Evolutionary conservation across 352 stramenopile genomes (phyloP).

Genomic region (Globisporangium middletonii): DNA sequence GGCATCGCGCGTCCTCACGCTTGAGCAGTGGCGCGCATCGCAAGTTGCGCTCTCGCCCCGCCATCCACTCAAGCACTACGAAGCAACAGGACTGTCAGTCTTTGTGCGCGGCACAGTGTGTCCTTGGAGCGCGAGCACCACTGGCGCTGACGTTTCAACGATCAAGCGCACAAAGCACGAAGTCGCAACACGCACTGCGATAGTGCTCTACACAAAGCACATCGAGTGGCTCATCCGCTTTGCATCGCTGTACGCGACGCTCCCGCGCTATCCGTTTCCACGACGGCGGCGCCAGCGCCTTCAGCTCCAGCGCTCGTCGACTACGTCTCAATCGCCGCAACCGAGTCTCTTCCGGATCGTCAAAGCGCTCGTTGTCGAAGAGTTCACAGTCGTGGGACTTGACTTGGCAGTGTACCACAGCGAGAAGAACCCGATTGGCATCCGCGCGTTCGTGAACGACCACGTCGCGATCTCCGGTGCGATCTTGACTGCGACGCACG

Average conservation of each 20-base stretch:
- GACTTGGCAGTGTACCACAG: constrained; percentile 70
- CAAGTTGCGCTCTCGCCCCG: background rate
- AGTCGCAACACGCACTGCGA: constrained; percentile 42
- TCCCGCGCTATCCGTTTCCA: constrained; percentile 25
- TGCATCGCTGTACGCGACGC: constrained; percentile 32
- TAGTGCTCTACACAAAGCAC: constrained; percentile 72
- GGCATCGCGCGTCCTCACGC: constrained; percentile 6
- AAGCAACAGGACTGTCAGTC: constrained; percentile 30
- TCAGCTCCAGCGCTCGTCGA: background rate
- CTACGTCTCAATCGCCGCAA: background rate
- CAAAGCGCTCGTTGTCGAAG: constrained; percentile 37
- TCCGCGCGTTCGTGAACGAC: constrained; percentile 69
- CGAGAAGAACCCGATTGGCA: constrained; percentile 51
- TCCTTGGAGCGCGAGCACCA: constrained; percentile 8
- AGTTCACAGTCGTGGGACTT: constrained; percentile 55
- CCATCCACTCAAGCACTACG: constrained; percentile 20
- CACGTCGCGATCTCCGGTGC: constrained; percentile 40
- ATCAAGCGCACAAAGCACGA: constrained; percentile 39
- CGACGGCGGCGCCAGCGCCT: background rate
- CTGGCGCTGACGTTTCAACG: constrained; percentile 6
- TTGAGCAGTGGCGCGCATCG: constrained; percentile 2
- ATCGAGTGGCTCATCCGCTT: constrained; percentile 73
- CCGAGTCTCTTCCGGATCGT: constrained; percentile 26
- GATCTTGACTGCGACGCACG: constrained; percentile 24
- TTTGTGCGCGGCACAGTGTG: constrained; percentile 40